These are phyloP conservation scores for Calocybe gangraenosa DNA, from an alignment of 768 basidiomycete genomes.

Conservation along the genomic window DNA sequence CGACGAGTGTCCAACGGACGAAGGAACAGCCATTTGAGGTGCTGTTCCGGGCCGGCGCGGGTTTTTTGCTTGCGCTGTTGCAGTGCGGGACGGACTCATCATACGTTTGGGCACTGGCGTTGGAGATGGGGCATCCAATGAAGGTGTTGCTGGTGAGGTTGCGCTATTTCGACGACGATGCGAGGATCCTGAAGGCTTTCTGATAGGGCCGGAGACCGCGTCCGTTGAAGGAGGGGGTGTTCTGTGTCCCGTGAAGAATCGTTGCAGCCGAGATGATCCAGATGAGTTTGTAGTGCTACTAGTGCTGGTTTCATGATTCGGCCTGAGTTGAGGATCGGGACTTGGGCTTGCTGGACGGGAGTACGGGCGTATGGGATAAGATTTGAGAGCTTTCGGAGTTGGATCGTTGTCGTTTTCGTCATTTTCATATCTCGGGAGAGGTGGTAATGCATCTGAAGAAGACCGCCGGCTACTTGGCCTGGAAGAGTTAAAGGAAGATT, in stretches of 20 bases:
- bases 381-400: slow-evolving; percentile 26
- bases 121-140: slow-evolving; percentile 7
- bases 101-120: slow-evolving; percentile 4
- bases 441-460: slow-evolving; percentile 18
- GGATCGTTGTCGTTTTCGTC: slow-evolving; percentile 20
- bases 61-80: slow-evolving; percentile 30
- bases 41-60: slow-evolving; percentile 5
- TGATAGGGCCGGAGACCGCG: slow-evolving; percentile 16
- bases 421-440: slow-evolving; percentile 9
- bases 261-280: slow-evolving; percentile 18
- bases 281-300: slow-evolving; percentile 24
- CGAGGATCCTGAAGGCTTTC: slow-evolving; percentile 11
- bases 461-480: slow-evolving; percentile 22
- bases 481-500: slow-evolving; percentile 36
- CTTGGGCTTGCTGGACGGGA: slow-evolving; percentile 28
- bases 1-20: slow-evolving; percentile 10
- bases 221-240: slow-evolving; percentile 13
- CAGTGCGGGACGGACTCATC: slow-evolving; percentile 19
- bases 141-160: slow-evolving; percentile 12
- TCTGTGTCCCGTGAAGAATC: slow-evolving; percentile 16
- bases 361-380: slow-evolving; percentile 17
- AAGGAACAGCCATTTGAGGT: slow-evolving; percentile 7
- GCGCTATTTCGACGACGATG: slow-evolving; percentile 16
- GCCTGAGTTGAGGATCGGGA: slow-evolving; percentile 21
- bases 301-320: slow-evolving; percentile 10